phyloP scores from a whole-genome alignment of 371 early-diverging fungal genomes.

The Lichtheimia ramosa region DNA sequence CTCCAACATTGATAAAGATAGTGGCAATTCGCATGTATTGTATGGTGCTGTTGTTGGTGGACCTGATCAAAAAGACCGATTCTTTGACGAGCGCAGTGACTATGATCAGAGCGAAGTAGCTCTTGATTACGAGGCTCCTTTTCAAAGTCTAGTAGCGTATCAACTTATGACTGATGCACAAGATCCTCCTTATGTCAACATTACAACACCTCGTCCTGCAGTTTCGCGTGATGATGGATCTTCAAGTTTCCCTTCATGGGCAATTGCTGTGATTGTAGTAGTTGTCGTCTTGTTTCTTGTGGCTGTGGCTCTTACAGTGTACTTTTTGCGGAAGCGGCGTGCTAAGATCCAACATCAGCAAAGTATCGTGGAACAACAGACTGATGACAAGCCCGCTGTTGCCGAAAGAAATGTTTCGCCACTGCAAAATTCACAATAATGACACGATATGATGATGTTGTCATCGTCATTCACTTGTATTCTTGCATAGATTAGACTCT shows the following conservation, averaged over 20 bases:
- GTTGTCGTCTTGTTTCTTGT: constrained; percentile 10
- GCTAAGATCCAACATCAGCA: too few relatives aligned
- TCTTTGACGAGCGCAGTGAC: constrained; percentile 42
- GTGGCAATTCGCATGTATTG: constrained; percentile 20
- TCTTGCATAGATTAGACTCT: too few relatives aligned
- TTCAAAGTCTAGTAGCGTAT: constrained; percentile 51
- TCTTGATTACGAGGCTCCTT: constrained; percentile 53
- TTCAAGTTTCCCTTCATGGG: constrained; percentile 25
- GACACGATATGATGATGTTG: too few relatives aligned
- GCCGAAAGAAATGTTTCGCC: too few relatives aligned
- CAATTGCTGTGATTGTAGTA: constrained; percentile 46
- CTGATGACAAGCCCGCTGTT: too few relatives aligned
- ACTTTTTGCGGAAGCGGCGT: neutral
- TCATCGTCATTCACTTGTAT: too few relatives aligned
- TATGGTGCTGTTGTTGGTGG: constrained; percentile 62
- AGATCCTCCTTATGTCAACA: constrained; percentile 52
- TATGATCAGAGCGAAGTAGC: constrained; percentile 57
- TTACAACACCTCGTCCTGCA: constrained; percentile 28
- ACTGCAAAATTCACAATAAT: too few relatives aligned
- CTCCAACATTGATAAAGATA: constrained; percentile 22
- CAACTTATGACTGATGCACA: constrained; percentile 37
- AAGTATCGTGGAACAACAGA: too few relatives aligned
- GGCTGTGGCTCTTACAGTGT: neutral
- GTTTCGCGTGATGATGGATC: constrained; percentile 11
- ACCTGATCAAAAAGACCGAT: constrained; percentile 47